A percentile compares a stretch with the other conserved stretches of the same genome.
Evolutionary conservation across 768 basidiomycete genomes (phyloP).

Genomic region (Strobilomyces echinocephalus): DNA sequence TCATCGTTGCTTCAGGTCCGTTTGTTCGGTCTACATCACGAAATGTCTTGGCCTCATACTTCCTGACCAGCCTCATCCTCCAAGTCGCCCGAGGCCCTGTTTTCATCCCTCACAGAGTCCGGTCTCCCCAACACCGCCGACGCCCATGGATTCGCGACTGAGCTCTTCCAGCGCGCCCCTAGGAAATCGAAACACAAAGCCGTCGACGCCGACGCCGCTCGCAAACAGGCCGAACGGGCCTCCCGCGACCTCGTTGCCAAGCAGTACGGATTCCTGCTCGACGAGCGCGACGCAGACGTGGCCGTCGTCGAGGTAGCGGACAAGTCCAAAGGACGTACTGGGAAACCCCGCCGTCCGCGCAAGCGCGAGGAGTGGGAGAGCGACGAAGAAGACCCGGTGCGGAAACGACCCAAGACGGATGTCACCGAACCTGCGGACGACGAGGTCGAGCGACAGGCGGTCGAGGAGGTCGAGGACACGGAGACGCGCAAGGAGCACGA

Average conservation of each 20-base stretch:
- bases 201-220: constrained; percentile 37
- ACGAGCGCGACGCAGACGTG: constrained; percentile 64
- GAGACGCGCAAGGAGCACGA: constrained; percentile 67
- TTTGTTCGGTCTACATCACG: background rate
- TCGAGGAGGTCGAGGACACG: constrained; percentile 77
- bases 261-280: constrained; percentile 78
- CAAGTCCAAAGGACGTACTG: constrained; percentile 21
- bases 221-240: constrained; percentile 72
- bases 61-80: constrained; percentile 58
- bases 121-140: constrained; percentile 81
- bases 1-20: constrained; percentile 79
- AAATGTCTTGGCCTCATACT: background rate
- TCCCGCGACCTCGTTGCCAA: constrained; percentile 63
- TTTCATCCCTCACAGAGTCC: constrained; percentile 63
- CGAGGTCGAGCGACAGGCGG: constrained; percentile 15
- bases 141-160: constrained; percentile 72
- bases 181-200: constrained; percentile 70
- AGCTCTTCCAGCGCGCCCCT: constrained; percentile 75
- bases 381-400: constrained; percentile 75
- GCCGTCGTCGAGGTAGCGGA: constrained; percentile 37
- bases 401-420: constrained; percentile 60
- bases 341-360: constrained; percentile 56
- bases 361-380: constrained; percentile 93
- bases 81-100: constrained; percentile 76
- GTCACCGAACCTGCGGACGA: constrained; percentile 31